Base-by-base conservation (phyloP, 208 protist species). In the Crithidia mellificae region DNA sequence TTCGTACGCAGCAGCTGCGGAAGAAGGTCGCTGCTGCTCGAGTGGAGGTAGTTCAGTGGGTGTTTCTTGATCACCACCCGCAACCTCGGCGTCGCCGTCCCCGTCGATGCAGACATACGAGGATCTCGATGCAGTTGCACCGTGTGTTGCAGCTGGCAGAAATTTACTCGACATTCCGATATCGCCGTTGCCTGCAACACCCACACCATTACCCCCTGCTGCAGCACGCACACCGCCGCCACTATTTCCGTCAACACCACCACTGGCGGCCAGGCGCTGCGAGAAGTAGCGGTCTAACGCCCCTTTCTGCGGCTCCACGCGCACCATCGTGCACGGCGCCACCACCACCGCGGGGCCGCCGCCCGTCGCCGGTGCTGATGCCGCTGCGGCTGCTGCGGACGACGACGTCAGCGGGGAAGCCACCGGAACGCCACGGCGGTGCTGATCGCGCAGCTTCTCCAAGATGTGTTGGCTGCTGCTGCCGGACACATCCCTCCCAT, bases 301-400 rank as follows among this genome's bases (percentile, higher is more conserved):
- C 2, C 90, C 90, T 38, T 74, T 67, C 53, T 95, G 90, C 22
- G 77, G 77, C 61, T 93, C 87, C 49, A 91, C 81, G 15, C 90
- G 90, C 56, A 93, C 85, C 50, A 92, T 43, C 19, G 75, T 90
- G 59, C 79, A 92, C 47, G 90, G 90, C 22, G 83, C 71, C 27
- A 87, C 70, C 12, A 72, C 66, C 55, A 80, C 64, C 20, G 27
- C 62, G 24, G 69, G 52, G 22, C 72, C 46, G 2, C 39, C 50
- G 24, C 50, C 55, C 9, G 39, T 19, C 24, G 27, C 8, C 36
- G 52, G 62, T 15, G 49, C 11, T 29, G 30, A 52, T 5, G 52
- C 68, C n/a, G 49, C 11, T 34, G 30, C 49, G 11, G 58, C 51
- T 24, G 44, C 63, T 4, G 63, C 30, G n/a, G 69, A 63, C 14